Base-by-base conservation (phyloP, 306 rosid species). In the Mimosa bimucronata region DNA sequence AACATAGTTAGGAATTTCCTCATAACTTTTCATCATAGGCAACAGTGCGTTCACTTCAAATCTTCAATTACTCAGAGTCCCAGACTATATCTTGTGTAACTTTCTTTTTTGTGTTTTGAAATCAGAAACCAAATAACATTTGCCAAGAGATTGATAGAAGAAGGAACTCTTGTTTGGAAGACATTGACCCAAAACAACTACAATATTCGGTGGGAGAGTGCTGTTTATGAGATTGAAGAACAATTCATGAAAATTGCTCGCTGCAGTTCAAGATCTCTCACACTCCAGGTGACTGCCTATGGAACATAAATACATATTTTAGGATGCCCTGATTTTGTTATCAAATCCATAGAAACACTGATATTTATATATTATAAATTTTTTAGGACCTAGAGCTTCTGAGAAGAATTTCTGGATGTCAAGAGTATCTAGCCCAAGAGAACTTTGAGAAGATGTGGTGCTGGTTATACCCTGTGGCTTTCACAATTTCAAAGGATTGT, bases 381-480 rank as follows among this genome's bases (percentile, higher is more conserved):
- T 73, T 81, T 72, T 85, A 95, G 98, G 98, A 95, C 87, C 82
- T 89, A 30, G 97, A 95, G 82, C 84, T 87, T 82, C 83, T 95
- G 84, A 87, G 92, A 85, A 91, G 86, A 86, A 92, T 95, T 57
- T 82, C 94, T 41, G 96, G 97, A 87, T 92, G 96, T 80, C 89
- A 74, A 80, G 92, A 90, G 80, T 82, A 88, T 86, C 79, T 92
- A 75, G 74, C 83, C 73, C 94, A 79, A 78, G 98, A 89, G 76
- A 89, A 89, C 87, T 95, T 95, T 75, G 97, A 95, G 92, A 90
- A 79, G 84, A 88, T 95, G 90, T 95, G 98, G 98, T 91, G 97
- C 82, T 95, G 98, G 98, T 78, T 95, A 77, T 95, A 89, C 87
- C 98, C 98, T 26, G 94, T 95, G 58, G 98, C 98, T 71, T 79